Percentiles rank a stretch among this genome's conserved stretches.
These are phyloP conservation scores for Corrigiola litoralis DNA, from an alignment of 179 eudicot species.

Conservation along the genomic window DNA sequence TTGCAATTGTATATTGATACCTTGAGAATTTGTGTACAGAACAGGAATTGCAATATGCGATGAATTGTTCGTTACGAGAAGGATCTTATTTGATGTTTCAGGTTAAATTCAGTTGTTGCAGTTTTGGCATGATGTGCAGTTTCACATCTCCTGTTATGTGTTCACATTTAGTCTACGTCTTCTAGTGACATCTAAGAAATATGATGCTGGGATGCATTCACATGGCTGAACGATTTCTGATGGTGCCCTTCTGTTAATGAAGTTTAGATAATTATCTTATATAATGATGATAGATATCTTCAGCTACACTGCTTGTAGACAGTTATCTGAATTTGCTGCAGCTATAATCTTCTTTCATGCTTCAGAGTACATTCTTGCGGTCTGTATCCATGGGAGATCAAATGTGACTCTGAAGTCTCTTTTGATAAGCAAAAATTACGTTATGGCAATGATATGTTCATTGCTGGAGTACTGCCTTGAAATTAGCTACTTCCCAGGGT, in stretches of 20 bases:
- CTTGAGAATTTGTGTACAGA: too few relatives aligned
- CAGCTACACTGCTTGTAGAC: constrained; percentile 34
- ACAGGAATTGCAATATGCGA: too few relatives aligned
- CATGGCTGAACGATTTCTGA: constrained; percentile 6
- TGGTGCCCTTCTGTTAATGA: not conserved
- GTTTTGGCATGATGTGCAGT: not conserved
- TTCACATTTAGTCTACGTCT: constrained; percentile 1
- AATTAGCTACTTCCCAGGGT: constrained; percentile 52
- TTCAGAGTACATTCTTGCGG: constrained; percentile 48
- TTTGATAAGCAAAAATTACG: constrained; percentile 62
- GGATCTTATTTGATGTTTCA: not conserved
- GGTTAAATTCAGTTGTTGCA: not conserved
- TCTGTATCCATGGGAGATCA: constrained; percentile 52
- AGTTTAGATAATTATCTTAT: constrained; percentile 12
- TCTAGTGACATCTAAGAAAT: not conserved
- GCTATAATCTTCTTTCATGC: constrained; percentile 37
- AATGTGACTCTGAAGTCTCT: constrained; percentile 66
- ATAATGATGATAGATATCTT: constrained; percentile 43
- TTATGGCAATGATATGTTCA: constrained; percentile 67
- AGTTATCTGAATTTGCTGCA: constrained; percentile 29
- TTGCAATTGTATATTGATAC: too few relatives aligned
- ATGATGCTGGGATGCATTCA: not conserved
- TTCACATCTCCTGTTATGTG: not conserved
- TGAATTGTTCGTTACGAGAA: too few relatives aligned
- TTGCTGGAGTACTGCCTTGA: constrained; percentile 65